These are phyloP conservation scores for Bolboschoenoplectus hybrid DNA, from an alignment of 202 grass and related monocot genomes.

Conservation along the genomic window DNA sequence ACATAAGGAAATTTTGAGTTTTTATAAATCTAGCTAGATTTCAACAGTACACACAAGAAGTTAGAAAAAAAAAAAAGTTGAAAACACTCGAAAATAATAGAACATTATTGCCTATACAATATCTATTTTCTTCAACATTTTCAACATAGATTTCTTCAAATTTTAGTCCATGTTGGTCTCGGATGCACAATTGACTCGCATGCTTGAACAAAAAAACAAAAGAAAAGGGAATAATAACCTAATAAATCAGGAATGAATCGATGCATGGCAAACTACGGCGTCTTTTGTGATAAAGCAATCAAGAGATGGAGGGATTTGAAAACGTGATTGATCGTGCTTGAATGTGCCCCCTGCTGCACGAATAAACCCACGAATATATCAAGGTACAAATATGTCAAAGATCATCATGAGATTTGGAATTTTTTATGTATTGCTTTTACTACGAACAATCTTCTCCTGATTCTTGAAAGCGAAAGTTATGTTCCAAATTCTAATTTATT, in stretches of 20 bases:
- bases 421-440: slow-evolving; percentile 25
- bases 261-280: slow-evolving; percentile 15
- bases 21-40: too few species aligned
- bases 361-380: slow-evolving; percentile 34
- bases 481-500: not conserved
- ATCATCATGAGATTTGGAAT: slow-evolving; percentile 39
- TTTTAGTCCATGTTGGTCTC: too few species aligned
- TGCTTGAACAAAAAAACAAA: not conserved
- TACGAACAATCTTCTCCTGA: slow-evolving; percentile 36
- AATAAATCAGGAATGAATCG: not conserved
- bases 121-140: too few species aligned
- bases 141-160: too few species aligned
- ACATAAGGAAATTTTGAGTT: too few species aligned
- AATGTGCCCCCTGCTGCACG: not conserved
- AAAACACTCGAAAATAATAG: too few species aligned
- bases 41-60: too few species aligned
- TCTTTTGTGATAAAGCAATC: slow-evolving; percentile 30
- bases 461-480: slow-evolving; percentile 35
- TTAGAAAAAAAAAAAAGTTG: too few species aligned
- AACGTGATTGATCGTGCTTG: slow-evolving; percentile 16
- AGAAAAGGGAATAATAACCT: not conserved
- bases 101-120: too few species aligned
- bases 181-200: not conserved
- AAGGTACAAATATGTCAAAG: slow-evolving; percentile 29
- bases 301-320: slow-evolving; percentile 24